These are phyloP conservation scores for Venturia nashicola DNA, from an alignment of 2,329 filamentous ascomycete species.

Conservation along the genomic window DNA sequence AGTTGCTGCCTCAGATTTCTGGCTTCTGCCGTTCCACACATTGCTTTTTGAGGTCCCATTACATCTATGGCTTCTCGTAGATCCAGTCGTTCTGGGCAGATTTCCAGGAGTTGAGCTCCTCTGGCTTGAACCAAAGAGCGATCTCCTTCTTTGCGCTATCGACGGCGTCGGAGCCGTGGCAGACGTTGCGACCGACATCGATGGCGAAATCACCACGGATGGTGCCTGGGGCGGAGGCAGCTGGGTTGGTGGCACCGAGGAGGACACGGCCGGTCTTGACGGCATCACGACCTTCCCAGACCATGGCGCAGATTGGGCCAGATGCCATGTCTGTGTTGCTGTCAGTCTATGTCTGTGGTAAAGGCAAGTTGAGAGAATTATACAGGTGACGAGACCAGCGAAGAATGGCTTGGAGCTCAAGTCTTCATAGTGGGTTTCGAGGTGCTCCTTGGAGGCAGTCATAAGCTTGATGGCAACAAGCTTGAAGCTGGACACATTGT, in stretches of 20 bases:
- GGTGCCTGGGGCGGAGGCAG: constrained; percentile 87
- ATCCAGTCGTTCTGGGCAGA: constrained; percentile 79
- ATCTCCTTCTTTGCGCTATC: constrained; percentile 99
- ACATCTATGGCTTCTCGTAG: constrained; percentile 66
- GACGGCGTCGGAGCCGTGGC: constrained; percentile 97
- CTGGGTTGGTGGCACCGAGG: constrained; percentile 98
- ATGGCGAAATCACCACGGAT: constrained; percentile 93
- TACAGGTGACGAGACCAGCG: constrained; percentile 83
- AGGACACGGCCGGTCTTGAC: constrained; percentile 97
- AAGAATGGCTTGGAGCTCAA: constrained; percentile 95
- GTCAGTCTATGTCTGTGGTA: not conserved
- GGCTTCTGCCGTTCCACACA: not conserved
- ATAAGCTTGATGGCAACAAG: constrained; percentile 94
- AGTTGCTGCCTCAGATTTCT: not conserved
- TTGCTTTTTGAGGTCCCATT: not conserved
- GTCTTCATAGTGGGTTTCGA: constrained; percentile 96
- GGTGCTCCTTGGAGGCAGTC: constrained; percentile 81
- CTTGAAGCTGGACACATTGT: constrained; percentile 61
- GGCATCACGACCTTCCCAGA: constrained; percentile 98
- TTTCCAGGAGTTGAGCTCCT: constrained; percentile 79
- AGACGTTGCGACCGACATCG: constrained; percentile 93
- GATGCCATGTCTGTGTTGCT: constrained; percentile 71
- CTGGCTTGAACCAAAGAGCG: constrained; percentile 89
- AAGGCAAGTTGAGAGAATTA: constrained; percentile 21
- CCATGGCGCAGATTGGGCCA: constrained; percentile 97